phyloP scores from a whole-genome alignment of 768 basidiomycete genomes.

The Mycena chlorophos region DNA sequence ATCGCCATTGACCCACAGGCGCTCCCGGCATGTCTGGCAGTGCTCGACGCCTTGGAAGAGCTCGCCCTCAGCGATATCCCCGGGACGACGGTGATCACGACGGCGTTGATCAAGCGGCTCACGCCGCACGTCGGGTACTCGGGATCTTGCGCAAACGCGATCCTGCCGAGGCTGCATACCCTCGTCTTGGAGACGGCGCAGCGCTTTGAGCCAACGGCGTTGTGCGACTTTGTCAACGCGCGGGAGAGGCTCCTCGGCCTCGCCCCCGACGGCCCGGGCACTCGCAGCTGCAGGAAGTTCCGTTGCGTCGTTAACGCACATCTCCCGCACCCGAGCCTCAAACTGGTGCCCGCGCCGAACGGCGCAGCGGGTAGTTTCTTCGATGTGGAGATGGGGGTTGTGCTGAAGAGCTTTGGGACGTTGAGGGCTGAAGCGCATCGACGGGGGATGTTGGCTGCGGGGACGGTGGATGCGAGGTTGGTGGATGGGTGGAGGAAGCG shows the following conservation, averaged over 20 bases:
- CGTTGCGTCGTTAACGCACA: background rate
- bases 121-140: background rate
- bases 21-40: background rate
- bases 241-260: no score
- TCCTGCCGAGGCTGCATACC: background rate
- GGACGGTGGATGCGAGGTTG: background rate
- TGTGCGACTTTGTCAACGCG: background rate
- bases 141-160: background rate
- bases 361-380: background rate
- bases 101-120: background rate
- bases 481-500: background rate
- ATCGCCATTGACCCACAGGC: background rate
- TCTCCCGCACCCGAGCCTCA: background rate
- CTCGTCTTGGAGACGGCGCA: background rate
- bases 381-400: background rate
- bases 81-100: background rate
- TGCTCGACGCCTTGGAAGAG: background rate
- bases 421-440: background rate
- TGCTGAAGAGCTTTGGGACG: background rate
- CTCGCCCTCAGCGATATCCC: background rate
- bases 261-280: background rate
- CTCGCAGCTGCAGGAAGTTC: background rate
- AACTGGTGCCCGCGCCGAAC: background rate
- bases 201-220: background rate
- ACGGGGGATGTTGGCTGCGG: background rate